Conservation (phyloP, 176 grass and related monocot genomes). For the Aegilops tauschii region DNA sequence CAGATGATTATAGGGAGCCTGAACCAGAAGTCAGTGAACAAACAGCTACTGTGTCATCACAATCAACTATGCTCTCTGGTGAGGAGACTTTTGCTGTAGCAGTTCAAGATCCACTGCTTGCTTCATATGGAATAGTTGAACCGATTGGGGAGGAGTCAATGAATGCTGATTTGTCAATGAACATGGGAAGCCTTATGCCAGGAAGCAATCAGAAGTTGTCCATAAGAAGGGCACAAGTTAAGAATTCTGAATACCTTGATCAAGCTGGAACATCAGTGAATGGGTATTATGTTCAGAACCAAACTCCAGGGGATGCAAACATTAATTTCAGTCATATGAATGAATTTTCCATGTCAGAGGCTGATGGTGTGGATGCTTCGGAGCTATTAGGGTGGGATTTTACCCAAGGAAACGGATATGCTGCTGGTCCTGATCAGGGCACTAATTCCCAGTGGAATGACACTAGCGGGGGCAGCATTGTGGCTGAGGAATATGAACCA, state of each 20-base stretch:
- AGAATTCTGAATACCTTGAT: constrained; percentile 43
- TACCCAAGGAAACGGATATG: constrained; percentile 47
- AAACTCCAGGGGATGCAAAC: constrained; percentile 31
- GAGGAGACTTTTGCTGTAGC: constrained; percentile 33
- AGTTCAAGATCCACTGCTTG: constrained; percentile 52
- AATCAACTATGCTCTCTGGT: constrained; percentile 42
- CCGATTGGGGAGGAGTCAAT: constrained; percentile 22
- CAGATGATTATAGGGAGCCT: constrained; percentile 48
- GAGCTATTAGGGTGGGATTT: constrained; percentile 52
- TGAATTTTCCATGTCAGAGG: constrained; percentile 41
- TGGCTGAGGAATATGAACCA: constrained; percentile 48
- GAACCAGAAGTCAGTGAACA: constrained; percentile 71
- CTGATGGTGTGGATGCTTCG: constrained; percentile 43
- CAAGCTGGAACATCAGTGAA: constrained; percentile 12
- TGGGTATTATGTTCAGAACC: constrained; percentile 33
- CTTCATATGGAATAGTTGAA: constrained; percentile 59
- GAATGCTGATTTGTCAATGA: constrained; percentile 42
- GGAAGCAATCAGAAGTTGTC: constrained; percentile 71
- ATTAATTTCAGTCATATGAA: constrained; percentile 33
- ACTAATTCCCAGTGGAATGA: constrained; percentile 42
- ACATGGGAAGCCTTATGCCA: constrained; percentile 14
- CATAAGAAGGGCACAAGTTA: constrained; percentile 71
- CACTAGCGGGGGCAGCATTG: constrained; percentile 33
- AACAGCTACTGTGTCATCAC: constrained; percentile 38
- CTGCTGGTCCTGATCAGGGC: constrained; percentile 16